Evolutionary conservation across 2,329 filamentous ascomycete genomes (phyloP).

Genomic region (Botrytis elliptica): DNA sequence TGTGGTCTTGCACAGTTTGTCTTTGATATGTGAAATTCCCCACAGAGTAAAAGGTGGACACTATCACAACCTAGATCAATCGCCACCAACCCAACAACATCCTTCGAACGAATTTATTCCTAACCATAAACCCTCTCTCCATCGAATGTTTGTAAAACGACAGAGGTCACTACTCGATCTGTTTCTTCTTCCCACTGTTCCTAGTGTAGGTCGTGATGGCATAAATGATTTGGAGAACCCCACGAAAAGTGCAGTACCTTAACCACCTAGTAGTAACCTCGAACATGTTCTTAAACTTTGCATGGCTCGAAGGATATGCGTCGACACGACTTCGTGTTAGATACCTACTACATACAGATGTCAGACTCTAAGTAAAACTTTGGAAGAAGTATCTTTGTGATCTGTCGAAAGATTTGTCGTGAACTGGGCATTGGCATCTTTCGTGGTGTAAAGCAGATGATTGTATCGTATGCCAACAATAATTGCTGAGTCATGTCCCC

Average conservation of each 20-base stretch:
- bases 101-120: not conserved
- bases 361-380: not conserved
- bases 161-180: not conserved
- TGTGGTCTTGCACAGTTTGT: not conserved
- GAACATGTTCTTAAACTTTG: not conserved
- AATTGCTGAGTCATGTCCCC: not conserved
- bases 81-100: not conserved
- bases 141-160: not conserved
- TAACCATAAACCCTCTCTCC: not conserved
- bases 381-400: not conserved
- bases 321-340: not conserved
- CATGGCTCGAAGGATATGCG: not conserved
- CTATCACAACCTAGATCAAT: not conserved
- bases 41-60: not conserved
- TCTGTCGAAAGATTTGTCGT: not conserved
- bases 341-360: not conserved
- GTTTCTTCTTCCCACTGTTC: not conserved
- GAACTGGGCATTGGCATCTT: not conserved
- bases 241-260: not conserved
- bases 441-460: not conserved
- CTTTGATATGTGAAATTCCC: not conserved
- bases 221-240: not conserved
- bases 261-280: not conserved
- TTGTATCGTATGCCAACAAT: not conserved
- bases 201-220: not conserved